Evolutionary conservation across 495 filamentous ascomycete species (phyloP), one percentile per base, ranked within the genome.

Genomic region (Talaromyces liani): DNA sequence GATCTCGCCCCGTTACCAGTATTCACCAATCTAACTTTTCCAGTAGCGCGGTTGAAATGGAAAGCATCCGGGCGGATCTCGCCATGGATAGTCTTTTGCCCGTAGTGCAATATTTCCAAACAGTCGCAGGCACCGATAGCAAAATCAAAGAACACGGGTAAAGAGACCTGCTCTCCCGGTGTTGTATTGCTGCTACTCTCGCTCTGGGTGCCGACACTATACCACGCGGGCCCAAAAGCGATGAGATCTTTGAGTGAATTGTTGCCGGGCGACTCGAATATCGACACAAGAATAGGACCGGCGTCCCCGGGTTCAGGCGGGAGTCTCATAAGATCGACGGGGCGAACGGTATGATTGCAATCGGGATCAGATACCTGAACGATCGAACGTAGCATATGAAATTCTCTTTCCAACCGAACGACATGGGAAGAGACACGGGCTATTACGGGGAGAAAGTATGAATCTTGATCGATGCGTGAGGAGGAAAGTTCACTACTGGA

Each of bases 21-120:
- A 55, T 91, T 91, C 57, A 90, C 84, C 53, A 97, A 78, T 72
- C 88, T 92, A 60, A 96, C 91, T 34, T 77, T 71, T 24, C 86
- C 84, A 7, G 80, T 82, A 54, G 90, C 84, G 6, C 79, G 69
- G 68, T 87, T 86, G 75, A 88, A 93, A 68, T 95, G 91, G 70
- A 96, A 97, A 0, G 92, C 90, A 75, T 97, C 92, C 0, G 85
- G 88, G 24, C 92, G 82, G 47, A 97, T 84, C 72, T 97, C 92
- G 58, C 92, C 92, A 69, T 97, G 92, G 1, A 96, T 85, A 18
- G 91, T 85, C 51, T 87, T 85, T 45, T 91, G 81, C 1, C 89
- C 88, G 75, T 96, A 90, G 67, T 97, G 92, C 14, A 97, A 69
- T 29, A 94, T 86, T 71, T 97, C 92, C 49, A 92, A 70, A 68